Evolutionary conservation across 257 asterid species (phyloP).

Genomic region (Echium plantagineum): DNA sequence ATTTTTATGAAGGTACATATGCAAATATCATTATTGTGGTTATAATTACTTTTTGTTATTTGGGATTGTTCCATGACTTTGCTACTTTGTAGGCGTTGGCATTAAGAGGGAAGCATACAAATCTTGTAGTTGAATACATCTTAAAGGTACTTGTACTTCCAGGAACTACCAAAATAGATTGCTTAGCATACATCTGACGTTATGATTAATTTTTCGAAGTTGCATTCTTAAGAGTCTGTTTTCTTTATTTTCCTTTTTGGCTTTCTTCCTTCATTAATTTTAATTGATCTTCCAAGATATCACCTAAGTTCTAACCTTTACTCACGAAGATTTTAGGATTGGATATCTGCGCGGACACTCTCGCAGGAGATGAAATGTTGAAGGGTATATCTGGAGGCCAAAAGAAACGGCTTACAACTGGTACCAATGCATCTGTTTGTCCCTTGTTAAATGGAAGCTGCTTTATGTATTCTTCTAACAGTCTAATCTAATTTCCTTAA

Average conservation of each 20-base stretch:
- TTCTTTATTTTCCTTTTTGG: too few species aligned
- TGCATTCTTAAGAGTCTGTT: too few species aligned
- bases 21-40: constrained; percentile 4
- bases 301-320: constrained; percentile 16
- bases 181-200: background rate
- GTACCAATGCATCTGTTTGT: constrained; percentile 22
- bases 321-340: constrained; percentile 87
- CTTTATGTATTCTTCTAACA: constrained; percentile 12
- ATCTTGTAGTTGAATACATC: constrained; percentile 74
- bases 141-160: constrained; percentile 75
- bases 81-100: constrained; percentile 51
- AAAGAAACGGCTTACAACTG: constrained; percentile 85
- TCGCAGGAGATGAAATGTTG: constrained; percentile 94
- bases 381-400: constrained; percentile 98
- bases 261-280: too few species aligned
- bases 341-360: constrained; percentile 81
- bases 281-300: background rate
- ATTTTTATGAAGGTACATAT: constrained; percentile 68
- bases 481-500: constrained; percentile 23
- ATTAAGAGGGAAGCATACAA: constrained; percentile 73
- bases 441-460: constrained; percentile 8
- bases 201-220: background rate
- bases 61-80: background rate
- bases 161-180: constrained; percentile 11
- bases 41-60: background rate